Evolutionary conservation across 768 basidiomycete genomes (phyloP).

Genomic region (Mrakia frigida): DNA sequence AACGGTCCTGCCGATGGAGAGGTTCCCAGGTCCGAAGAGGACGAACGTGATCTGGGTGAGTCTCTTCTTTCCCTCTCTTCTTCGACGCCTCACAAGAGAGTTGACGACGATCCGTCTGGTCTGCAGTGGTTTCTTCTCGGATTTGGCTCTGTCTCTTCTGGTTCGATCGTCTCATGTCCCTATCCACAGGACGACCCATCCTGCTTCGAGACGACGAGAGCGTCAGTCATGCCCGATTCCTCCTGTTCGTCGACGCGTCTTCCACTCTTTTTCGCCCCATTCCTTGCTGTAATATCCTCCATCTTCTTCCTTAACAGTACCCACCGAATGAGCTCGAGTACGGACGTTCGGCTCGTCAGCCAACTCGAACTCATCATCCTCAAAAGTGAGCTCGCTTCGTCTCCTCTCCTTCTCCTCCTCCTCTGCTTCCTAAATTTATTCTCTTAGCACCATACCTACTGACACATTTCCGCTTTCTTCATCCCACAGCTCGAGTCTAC

Average conservation of each 20-base stretch:
- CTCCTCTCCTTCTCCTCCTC: not conserved
- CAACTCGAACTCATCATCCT: conserved; percentile 85
- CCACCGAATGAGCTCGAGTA: conserved; percentile 82
- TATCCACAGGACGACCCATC: conserved; percentile 85
- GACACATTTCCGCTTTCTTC: not conserved
- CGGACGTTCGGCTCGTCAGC: conserved; percentile 80
- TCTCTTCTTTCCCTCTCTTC: not conserved
- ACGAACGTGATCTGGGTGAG: conserved; percentile 75
- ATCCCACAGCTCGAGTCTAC: conserved; percentile 73
- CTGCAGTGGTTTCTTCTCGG: conserved; percentile 22
- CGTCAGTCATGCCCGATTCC: conserved; percentile 72
- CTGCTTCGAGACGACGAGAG: conserved; percentile 83
- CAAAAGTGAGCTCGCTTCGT: conserved; percentile 61
- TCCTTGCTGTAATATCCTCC: not conserved
- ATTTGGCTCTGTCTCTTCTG: conserved; percentile 29
- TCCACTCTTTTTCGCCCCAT: not conserved
- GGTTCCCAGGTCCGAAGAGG: conserved; percentile 60
- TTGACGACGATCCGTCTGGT: not conserved
- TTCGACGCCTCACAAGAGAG: not conserved
- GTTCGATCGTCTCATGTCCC: conserved; percentile 61
- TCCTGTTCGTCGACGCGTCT: conserved; percentile 50
- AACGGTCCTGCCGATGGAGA: conserved; percentile 53
- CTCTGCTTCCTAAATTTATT: not conserved
- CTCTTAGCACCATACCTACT: not conserved
- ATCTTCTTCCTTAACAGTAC: conserved; percentile 36